Conservation (phyloP, 805 yeast genomes). For the Barnettozyma californica region DNA sequence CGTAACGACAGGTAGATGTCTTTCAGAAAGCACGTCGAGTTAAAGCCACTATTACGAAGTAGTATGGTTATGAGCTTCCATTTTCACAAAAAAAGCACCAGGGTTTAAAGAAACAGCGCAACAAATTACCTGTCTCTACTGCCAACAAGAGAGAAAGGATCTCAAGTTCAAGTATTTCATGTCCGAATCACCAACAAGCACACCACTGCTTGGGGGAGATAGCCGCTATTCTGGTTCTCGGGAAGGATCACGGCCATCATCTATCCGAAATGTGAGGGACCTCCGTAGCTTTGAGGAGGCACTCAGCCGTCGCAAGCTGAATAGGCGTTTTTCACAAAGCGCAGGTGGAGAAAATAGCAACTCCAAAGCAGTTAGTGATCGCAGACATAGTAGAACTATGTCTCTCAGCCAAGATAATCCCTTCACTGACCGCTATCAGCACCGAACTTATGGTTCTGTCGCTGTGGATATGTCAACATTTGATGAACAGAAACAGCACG, state of each 20-base stretch:
- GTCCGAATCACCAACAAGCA: constrained; percentile 7
- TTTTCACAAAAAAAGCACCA: neutral
- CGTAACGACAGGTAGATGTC: no score
- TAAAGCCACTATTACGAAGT: no score
- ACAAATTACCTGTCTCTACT: neutral
- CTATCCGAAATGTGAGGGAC: constrained; percentile 7
- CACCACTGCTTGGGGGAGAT: constrained; percentile 4
- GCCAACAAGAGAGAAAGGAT: neutral
- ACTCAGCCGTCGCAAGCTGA: neutral
- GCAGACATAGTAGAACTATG: neutral
- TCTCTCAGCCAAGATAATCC: neutral
- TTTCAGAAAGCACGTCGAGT: no score
- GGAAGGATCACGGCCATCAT: neutral
- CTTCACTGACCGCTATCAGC: neutral
- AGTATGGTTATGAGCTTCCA: neutral
- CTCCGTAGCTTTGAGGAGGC: constrained; percentile 7
- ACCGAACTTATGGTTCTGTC: constrained; percentile 7
- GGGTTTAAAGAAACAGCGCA: neutral
- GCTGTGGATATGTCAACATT: constrained; percentile 5
- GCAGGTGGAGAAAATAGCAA: neutral
- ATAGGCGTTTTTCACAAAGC: constrained; percentile 2
- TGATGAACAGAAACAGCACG: constrained; percentile 3
- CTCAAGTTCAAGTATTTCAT: neutral
- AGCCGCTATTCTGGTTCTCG: neutral
- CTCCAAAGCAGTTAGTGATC: neutral